These are phyloP conservation scores for Globisporangium apiculatum DNA, from an alignment of 352 stramenopile genomes.

Conservation along the genomic window DNA sequence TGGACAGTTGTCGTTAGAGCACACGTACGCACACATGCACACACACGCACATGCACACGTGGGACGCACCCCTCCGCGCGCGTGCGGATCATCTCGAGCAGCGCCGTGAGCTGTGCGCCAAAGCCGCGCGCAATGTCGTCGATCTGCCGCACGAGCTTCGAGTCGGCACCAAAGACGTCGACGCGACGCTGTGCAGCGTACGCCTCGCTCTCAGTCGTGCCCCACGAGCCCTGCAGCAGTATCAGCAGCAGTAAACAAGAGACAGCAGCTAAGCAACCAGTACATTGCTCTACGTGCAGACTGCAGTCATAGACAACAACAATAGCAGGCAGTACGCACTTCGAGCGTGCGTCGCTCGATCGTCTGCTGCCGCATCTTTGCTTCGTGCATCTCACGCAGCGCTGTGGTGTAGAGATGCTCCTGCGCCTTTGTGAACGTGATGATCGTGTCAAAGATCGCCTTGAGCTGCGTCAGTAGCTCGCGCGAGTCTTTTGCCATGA, in stretches of 20 bases:
- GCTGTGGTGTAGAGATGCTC: constrained; percentile 76
- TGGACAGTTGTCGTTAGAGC: not conserved
- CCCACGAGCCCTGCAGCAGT: constrained; percentile 41
- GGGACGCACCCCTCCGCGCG: constrained; percentile 36
- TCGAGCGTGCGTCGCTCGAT: constrained; percentile 44
- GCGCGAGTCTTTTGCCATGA: constrained; percentile 74
- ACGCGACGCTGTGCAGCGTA: constrained; percentile 23
- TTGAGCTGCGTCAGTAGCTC: constrained; percentile 74
- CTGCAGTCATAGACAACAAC: no score
- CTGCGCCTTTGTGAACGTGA: constrained; percentile 78
- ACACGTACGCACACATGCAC: not conserved
- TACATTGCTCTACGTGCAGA: not conserved
- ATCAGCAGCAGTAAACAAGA: not conserved
- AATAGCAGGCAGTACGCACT: constrained; percentile 13
- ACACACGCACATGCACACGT: not conserved
- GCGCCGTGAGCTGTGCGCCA: constrained; percentile 41
- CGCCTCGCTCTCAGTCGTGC: constrained; percentile 47
- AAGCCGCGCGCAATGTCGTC: constrained; percentile 63
- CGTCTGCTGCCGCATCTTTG: constrained; percentile 38
- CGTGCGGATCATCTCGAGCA: constrained; percentile 71
- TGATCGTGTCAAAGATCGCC: constrained; percentile 74
- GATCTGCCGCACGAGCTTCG: constrained; percentile 51
- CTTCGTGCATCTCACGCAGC: constrained; percentile 62
- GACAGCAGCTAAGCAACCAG: not conserved
- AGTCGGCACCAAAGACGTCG: constrained; percentile 36